Base-by-base conservation (phyloP, 805 yeast genomes). In the Ogataea allantospora region DNA sequence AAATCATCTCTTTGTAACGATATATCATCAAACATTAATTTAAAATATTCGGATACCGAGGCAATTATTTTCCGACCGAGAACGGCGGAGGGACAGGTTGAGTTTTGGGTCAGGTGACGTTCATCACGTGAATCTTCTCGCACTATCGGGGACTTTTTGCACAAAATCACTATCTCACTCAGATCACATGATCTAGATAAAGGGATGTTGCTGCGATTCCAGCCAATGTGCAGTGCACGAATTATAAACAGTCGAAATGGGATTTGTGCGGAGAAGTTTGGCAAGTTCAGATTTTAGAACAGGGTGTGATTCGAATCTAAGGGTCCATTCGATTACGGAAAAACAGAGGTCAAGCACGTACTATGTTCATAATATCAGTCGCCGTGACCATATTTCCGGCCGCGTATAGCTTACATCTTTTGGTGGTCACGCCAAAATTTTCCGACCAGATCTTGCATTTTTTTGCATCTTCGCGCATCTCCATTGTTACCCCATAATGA, bases 1-100 rank as follows among this genome's bases (percentile, higher is more conserved):
- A 33, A 19, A 27, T 54, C 58, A 39, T 54, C 58, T 12, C 20
- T 33, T 22, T 51, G 55, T 27, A 53, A 20, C 5, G 58, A 53
- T n/a, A 29, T 24, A 13, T 52, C 55, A 17, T 38, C 38, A 25
- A 48, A 31, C 55, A 50, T 42, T 13, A 25, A 25, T 4, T 12
- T 13, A 12, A 21, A 21, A 9, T 9, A 5, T 21, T 7, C 23
- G 23, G 23, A 21, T 4, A 21, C 23, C 23, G 23, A 21, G 5
- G 5, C 23, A n/a, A n/a, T n/a, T n/a, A n/a, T 35, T 35, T 29
- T 29, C 23, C 10, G 26, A 27, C 27, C 38, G 28, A 14, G 14
- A 13, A 11, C 28, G 28, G 14, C 9, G 12, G 12, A 21, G 23
- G n/a, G 8, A n/a, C 8, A 21, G 8, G 8, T n/a, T 21, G 23